Percentiles rank a stretch among this genome's conserved stretches.
phyloP scores from a whole-genome alignment of 2,329 filamentous ascomycete species.

The Trichoderma endophyticum region DNA sequence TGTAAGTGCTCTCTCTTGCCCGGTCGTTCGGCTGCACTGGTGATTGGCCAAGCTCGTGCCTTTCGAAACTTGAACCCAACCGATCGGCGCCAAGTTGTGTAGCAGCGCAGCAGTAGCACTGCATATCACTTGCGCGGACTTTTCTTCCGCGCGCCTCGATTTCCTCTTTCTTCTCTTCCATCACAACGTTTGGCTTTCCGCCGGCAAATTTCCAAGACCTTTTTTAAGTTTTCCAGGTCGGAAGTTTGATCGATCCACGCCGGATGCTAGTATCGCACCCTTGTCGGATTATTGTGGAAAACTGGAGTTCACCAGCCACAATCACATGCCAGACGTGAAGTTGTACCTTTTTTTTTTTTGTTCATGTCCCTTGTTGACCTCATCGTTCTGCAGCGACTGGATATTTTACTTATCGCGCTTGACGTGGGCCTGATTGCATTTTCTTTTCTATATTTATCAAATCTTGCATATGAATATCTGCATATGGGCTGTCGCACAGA shows the following conservation, averaged over 20 bases:
- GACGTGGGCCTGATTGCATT: not conserved
- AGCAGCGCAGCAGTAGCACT: not conserved
- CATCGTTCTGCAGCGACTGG: not conserved
- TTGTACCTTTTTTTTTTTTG: not conserved
- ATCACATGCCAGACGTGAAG: conserved; percentile 30
- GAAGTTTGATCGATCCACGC: conserved; percentile 15
- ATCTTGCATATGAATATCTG: not conserved
- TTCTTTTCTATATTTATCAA: not conserved
- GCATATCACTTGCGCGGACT: not conserved
- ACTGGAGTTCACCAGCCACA: conserved; percentile 28
- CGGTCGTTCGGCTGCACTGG: not conserved
- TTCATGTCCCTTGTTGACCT: not conserved
- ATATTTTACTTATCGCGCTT: not conserved
- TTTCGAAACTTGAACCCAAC: not conserved
- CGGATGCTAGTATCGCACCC: conserved; percentile 6
- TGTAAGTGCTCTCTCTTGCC: not conserved
- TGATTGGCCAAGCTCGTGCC: not conserved
- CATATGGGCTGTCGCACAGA: not conserved
- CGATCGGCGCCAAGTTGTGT: not conserved
- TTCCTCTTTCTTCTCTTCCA: not conserved
- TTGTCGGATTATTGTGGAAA: not conserved
- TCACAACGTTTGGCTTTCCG: not conserved
- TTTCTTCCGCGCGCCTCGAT: not conserved
- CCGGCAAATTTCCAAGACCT: not conserved
- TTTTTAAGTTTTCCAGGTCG: conserved; percentile 13